These are phyloP conservation scores for Fusarium piperis DNA, from an alignment of 2,329 filamentous ascomycete species.

Conservation along the genomic window DNA sequence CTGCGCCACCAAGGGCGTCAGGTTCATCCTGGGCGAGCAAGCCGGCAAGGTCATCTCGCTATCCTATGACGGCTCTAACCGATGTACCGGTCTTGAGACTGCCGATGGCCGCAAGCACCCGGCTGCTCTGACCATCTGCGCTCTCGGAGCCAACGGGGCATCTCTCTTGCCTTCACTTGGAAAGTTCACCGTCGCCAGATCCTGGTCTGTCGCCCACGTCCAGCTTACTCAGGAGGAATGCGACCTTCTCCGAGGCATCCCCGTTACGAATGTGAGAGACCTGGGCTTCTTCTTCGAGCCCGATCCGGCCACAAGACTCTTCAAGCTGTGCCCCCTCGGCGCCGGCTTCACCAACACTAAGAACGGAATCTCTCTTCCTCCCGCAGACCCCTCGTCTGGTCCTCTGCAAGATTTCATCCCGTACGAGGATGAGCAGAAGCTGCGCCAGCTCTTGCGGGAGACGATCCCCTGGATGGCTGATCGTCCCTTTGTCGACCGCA, in stretches of 20 bases:
- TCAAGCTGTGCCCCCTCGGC: conserved; percentile 18
- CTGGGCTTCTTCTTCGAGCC: conserved; percentile 15
- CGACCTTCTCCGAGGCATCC: conserved; percentile 8
- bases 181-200: neutral
- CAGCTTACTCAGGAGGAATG: conserved; percentile 11
- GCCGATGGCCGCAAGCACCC: conserved; percentile 1
- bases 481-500: conserved; percentile 19
- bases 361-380: conserved; percentile 2
- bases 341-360: conserved; percentile 14
- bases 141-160: neutral
- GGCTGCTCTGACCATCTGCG: neutral
- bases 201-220: conserved; percentile 15
- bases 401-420: conserved; percentile 13
- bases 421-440: conserved; percentile 4
- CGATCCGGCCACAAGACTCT: conserved; percentile 6
- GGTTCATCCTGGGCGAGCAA: conserved; percentile 8
- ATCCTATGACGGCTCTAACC: neutral
- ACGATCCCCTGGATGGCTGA: conserved; percentile 18
- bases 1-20: conserved; percentile 1
- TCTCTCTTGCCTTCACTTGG: neutral
- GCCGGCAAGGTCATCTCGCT: conserved; percentile 4
- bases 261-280: conserved; percentile 10
- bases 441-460: conserved; percentile 12
- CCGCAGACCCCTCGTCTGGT: neutral
- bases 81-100: conserved; percentile 2